Conservation (phyloP, 1,284 basidiomycete genomes). For the Termitomyces sp. region DNA sequence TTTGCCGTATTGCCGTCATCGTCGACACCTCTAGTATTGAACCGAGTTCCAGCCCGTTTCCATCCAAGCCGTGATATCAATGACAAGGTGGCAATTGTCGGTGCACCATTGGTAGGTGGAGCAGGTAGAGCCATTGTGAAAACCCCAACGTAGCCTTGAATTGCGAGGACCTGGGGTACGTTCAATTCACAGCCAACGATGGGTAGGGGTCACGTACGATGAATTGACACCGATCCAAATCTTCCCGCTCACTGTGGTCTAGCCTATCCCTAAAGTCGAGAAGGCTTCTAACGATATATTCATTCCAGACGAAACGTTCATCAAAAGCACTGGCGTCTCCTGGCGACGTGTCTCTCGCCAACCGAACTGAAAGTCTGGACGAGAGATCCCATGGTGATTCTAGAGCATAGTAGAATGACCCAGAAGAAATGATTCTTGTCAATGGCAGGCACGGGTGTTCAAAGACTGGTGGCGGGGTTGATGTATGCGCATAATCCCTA, state of each 20-base stretch:
- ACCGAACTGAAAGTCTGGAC: constrained; percentile 65
- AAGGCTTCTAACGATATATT: constrained; percentile 74
- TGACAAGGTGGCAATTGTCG: constrained; percentile 64
- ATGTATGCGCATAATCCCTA: constrained; percentile 46
- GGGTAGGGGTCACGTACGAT: constrained; percentile 48
- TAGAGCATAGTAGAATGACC: constrained; percentile 90
- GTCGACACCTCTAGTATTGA: constrained; percentile 96
- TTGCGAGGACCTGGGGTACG: constrained; percentile 68
- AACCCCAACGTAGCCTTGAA: constrained; percentile 87
- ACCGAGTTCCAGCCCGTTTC: constrained; percentile 95
- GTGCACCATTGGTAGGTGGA: constrained; percentile 66
- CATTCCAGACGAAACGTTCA: constrained; percentile 85
- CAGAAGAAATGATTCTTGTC: constrained; percentile 87
- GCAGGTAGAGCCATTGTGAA: constrained; percentile 67
- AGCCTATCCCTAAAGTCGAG: constrained; percentile 78
- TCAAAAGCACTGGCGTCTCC: constrained; percentile 67
- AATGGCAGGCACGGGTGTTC: constrained; percentile 91
- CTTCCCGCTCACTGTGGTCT: constrained; percentile 60
- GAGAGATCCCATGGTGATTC: constrained; percentile 87
- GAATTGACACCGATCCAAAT: constrained; percentile 75
- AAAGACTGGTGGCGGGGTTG: constrained; percentile 46
- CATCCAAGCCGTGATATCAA: constrained; percentile 87
- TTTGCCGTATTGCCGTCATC: constrained; percentile 98
- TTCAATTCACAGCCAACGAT: constrained; percentile 19
- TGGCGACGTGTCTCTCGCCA: constrained; percentile 47